These are phyloP conservation scores for Collybia sordida DNA, from an alignment of 768 basidiomycete species.

Conservation along the genomic window DNA sequence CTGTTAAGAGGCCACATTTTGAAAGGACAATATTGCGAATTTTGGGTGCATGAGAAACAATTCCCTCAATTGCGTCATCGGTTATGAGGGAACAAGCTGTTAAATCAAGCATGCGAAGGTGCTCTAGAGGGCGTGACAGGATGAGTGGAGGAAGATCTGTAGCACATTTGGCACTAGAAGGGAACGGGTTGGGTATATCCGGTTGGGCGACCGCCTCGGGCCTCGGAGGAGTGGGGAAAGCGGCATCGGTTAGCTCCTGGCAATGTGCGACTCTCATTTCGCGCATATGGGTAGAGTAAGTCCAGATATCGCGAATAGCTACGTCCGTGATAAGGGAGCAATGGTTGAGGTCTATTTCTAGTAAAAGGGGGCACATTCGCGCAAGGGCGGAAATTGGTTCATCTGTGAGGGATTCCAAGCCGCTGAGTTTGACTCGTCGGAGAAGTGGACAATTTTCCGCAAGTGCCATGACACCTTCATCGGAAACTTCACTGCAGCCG, in stretches of 20 bases:
- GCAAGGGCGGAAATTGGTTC: slow-evolving; percentile 73
- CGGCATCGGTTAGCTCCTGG: slow-evolving; percentile 73
- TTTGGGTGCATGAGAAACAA: slow-evolving; percentile 77
- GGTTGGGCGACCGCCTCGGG: slow-evolving; percentile 28
- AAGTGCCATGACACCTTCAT: slow-evolving; percentile 73
- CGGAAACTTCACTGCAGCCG: slow-evolving; percentile 79
- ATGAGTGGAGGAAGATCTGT: slow-evolving; percentile 67
- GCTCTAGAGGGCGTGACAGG: slow-evolving; percentile 66
- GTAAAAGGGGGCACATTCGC: slow-evolving; percentile 75
- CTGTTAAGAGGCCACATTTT: slow-evolving; percentile 79
- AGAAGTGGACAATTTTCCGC: slow-evolving; percentile 75
- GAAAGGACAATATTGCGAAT: slow-evolving; percentile 86
- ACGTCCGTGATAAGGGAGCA: slow-evolving; percentile 77
- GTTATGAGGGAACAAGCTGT: slow-evolving; percentile 82
- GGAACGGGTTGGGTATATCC: slow-evolving; percentile 42
- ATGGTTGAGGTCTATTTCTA: slow-evolving; percentile 92
- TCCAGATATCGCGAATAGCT: slow-evolving; percentile 83
- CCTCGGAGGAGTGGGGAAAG: slow-evolving; percentile 75
- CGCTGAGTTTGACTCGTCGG: slow-evolving; percentile 87
- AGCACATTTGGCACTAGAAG: slow-evolving; percentile 26
- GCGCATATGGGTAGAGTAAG: slow-evolving; percentile 76
- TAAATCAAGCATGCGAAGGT: slow-evolving; percentile 90
- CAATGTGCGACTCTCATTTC: slow-evolving; percentile 89
- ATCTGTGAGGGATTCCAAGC: slow-evolving; percentile 76
- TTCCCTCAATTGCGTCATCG: slow-evolving; percentile 81